Evolutionary conservation across 1,284 basidiomycete genomes (phyloP), one percentile per base, ranked within the genome.

Genomic region (Sanghuangporus weigelae): DNA sequence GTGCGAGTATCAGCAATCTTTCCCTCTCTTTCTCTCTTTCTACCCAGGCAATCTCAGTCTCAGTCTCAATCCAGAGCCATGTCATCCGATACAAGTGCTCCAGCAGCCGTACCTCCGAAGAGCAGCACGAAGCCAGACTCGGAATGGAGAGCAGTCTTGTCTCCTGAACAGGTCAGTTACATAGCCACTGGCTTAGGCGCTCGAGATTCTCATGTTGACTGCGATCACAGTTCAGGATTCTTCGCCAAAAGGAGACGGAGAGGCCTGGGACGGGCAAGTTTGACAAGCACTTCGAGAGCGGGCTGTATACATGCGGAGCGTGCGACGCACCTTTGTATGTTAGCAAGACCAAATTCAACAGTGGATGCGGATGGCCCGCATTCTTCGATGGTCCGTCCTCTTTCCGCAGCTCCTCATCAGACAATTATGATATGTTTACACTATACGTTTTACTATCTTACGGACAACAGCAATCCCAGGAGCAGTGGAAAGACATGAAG

Each of bases 361-460:
- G 91, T 63, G 93, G 94, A 10, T 98, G 95, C 71, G 95, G 95
- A 38, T 98, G 95, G 95, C 95, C 95, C n/a, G 95, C 95, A 0
- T 98, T 96, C 81, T 98, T 91, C 73, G 95, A 96, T 72, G 89
- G 90, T 90, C 63, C 59, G 74, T 69, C 23, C 8, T 49, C 23
- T 35, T 38, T 23, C 12, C 21, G 1, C 21, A 16, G n/a, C 21
- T 64, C 36, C 57, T 56, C 35, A 12, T 36, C 26, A 31, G 3
- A 31, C 26, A 31, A 31, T 31, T 31, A 31, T 31, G 26, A 4
- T 0, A 31, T 31, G 3, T 31, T 31, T 31, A 12, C 55, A 19
- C 39, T 21, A 12, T 44, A 21, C 56, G 2, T 62, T 16, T 2
- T 57, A 7, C 16, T 7, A n/a, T n/a, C 23, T 38, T 14, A 48